Evolutionary conservation across 108 stramenopile genomes (phyloP), one percentile per base, ranked within the genome.

Genomic region (Schizochytrium sp.): DNA sequence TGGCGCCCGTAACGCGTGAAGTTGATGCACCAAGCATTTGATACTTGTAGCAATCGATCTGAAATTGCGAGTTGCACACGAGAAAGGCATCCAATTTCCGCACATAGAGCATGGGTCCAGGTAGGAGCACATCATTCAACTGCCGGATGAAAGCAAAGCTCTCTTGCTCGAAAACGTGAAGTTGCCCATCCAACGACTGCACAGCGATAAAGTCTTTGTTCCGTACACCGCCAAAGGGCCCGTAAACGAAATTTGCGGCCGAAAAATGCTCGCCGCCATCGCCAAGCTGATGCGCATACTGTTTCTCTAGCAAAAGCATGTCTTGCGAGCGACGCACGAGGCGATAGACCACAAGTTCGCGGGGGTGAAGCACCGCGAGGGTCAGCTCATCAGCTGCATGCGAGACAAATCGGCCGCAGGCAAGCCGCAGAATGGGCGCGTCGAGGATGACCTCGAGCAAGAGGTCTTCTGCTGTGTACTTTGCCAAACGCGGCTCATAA

Each of bases 141-240:
- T 93, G 93, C 25, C 93, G 88, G 18, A 91, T 92, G 91, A 94
- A 94, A 0, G 93, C 93, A 83, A 90, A 90, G 5, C 63, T 34
- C 5, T 90, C 89, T 45, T 91, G 91, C 19, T 91, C 92, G 44
- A 90, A 60, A 19, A 94, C 90, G 48, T 92, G 91, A 29, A 94
- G 48, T 60, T 93, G 92, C 4, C 94, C 93, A 88, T 94, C 94
- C 90, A 94, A 91, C 29, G 91, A 91, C 91, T 93, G 94, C 43
- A 94, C 94, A 6, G 89, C 59, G 4, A 94, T 87, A 47, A 92
- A 88, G 25, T 94, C 94, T 4, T 89, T 57, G 3, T 60, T 34
- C 4, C 89, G 34, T 1, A 41, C 51, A 5, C 94, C 94, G 29
- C 93, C 94, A 48, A 94, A 94, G 3, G 91, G 72, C 10, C 94